Base-by-base conservation (phyloP, 2,329 filamentous ascomycete species). In the Colletotrichum sp. region DNA sequence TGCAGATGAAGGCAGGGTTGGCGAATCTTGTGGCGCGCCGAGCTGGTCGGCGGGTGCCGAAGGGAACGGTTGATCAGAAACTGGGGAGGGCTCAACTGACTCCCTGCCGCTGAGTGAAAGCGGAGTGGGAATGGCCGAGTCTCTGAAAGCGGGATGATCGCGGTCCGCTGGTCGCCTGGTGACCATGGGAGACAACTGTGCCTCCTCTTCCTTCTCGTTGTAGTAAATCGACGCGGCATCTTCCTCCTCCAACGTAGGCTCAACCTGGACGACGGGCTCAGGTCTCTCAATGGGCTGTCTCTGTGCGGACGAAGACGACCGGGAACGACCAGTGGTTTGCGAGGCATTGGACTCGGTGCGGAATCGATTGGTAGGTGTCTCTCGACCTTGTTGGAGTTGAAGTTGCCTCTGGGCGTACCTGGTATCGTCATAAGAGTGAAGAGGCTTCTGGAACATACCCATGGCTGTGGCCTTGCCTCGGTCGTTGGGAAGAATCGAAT, bases 361-460 rank as follows among this genome's bases (percentile, higher is more conserved):
- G 78, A 81, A 82, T 9, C 85, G 85, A 39, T 84, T 84, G 1
- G 87, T 87, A 0, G 93, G 91, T 0, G 91, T 92, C 72, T 94
- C 93, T 30, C 93, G 91, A 32, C 93, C 94, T 80, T 94, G 91
- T 78, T 96, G 94, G 83, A 98, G 91, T 82, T 96, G 94, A 64
- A 95, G 87, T 81, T 98, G 94, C 60, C 95, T 92, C 81, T 98
- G 94, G 7, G 95, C 91, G 80, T 95, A 98, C 81, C 95, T 94
- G 24, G 93, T 92, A 81, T 98, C 96, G 80, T 98, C 95, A 79
- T 97, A 98, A 9, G 92, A 91, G 67, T 93, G 91, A 3, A 88
- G 86, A 2, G 96, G 95, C 81, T 95, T 95, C 78, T 94, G 94
- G 76, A 90, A 89, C 28, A 90, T 85, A 24, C 88, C 88, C 80